Base-by-base conservation (phyloP, 306 rosid genomes). In the Rosa multiflora region DNA sequence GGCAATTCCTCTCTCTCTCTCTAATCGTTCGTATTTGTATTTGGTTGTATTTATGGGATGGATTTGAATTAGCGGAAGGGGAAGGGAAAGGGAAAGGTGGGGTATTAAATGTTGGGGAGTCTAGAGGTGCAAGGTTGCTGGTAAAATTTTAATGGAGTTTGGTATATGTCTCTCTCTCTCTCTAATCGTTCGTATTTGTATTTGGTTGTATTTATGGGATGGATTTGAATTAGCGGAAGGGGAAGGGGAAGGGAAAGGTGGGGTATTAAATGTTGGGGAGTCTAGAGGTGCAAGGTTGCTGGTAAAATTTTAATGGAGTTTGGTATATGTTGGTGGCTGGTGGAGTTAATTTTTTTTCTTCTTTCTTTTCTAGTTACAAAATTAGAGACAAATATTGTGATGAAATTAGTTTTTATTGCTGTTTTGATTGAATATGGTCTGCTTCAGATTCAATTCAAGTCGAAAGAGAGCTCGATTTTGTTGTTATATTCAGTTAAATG, bases 1-100 rank as follows among this genome's bases (percentile, higher is more conserved):
- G 99, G 99, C 69, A 72, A 53, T 6, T 47, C 80, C 10, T 74
- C 29, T 75, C 66, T 40, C 70, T 78, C 52, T 35, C 74, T 1
- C 35, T 53, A 8, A 44, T 8, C 47, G 13, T 55, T 12, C 42
- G 4, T 43, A 2, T 62, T 5, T 64, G 12, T 86, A 10, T 63
- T 48, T 68, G 51, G 23, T 55, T 11, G 63, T 32, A 13, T 53
- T 10, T 68, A 10, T 58, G 35, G 29, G 5, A 58, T 76, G 53
- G 46, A 37, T 53, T 71, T 14, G 53, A 43, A 58, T 59, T 7
- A 42, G 17, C 4, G 12, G 72, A 9, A 40, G 17, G 5, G 5
- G 48, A 3, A 67, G n/a, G n/a, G n/a, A n/a, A n/a, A n/a, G 21
- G 40, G 35, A 17, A 8, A 67, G 40, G 8, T 20, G 2, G 43